Evolutionary conservation across 2,329 filamentous ascomycete species (phyloP).

Genomic region (Stachybotrys echinatus): DNA sequence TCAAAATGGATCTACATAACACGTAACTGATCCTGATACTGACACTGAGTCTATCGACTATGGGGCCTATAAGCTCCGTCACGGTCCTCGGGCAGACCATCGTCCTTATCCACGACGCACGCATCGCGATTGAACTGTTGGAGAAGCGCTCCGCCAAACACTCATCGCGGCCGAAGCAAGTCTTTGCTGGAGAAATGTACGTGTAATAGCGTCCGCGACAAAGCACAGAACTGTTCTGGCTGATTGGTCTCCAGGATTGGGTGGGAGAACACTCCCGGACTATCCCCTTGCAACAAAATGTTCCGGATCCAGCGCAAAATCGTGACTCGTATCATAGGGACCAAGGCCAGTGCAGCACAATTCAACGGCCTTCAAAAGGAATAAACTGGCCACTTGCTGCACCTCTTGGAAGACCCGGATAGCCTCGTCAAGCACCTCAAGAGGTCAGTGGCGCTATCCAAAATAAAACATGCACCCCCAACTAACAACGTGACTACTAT

Average conservation of each 20-base stretch:
- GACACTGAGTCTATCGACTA: too few relatives aligned
- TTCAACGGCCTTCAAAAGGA: conserved; percentile 36
- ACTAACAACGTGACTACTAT: neutral
- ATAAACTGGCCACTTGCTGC: conserved; percentile 37
- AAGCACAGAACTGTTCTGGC: conserved; percentile 31
- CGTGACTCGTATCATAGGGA: conserved; percentile 37
- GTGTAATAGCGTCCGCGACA: conserved; percentile 19
- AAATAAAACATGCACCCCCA: neutral
- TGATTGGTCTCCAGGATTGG: conserved; percentile 9
- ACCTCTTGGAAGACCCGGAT: conserved; percentile 31
- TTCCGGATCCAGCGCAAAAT: conserved; percentile 38
- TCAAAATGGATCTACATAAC: neutral
- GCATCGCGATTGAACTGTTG: conserved; percentile 30
- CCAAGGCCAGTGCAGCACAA: conserved; percentile 28
- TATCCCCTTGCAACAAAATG: conserved; percentile 27
- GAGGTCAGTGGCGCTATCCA: conserved; percentile 26
- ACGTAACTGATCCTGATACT: neutral
- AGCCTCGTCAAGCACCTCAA: conserved; percentile 33
- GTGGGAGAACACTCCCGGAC: conserved; percentile 25
- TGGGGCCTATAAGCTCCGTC: conserved; percentile 39
- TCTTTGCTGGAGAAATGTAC: neutral
- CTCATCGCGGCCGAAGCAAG: conserved; percentile 24
- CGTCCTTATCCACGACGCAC: conserved; percentile 32
- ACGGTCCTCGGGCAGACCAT: conserved; percentile 33
- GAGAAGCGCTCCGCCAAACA: conserved; percentile 26